These are phyloP conservation scores for Rhodotorula sphaerocarpa DNA, from an alignment of 768 basidiomycete genomes.

Conservation along the genomic window DNA sequence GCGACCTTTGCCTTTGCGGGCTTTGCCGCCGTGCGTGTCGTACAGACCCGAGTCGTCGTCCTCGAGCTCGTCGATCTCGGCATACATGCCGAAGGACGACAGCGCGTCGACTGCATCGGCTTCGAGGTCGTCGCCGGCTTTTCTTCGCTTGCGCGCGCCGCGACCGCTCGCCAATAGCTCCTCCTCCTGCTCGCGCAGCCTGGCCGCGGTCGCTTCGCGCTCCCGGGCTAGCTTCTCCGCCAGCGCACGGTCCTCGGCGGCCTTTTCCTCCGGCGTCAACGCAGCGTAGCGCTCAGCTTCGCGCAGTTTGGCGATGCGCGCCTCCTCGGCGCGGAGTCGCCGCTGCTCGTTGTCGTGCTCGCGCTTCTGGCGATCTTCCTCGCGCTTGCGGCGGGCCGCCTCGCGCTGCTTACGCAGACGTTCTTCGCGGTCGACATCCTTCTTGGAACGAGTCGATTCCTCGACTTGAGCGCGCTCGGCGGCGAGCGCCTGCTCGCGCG, in stretches of 20 bases:
- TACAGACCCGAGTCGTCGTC: slow-evolving; percentile 10
- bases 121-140: slow-evolving; percentile 9
- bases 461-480: neutral
- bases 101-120: slow-evolving; percentile 14
- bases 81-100: slow-evolving; percentile 12
- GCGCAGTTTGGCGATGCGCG: slow-evolving; percentile 22
- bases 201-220: slow-evolving; percentile 1
- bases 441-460: slow-evolving; percentile 9
- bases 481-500: slow-evolving; percentile 1
- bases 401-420: slow-evolving; percentile 32
- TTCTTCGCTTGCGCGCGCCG: slow-evolving; percentile 27
- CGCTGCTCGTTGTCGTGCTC: slow-evolving; percentile 30
- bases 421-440: slow-evolving; percentile 31
- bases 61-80: slow-evolving; percentile 28
- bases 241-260: slow-evolving; percentile 19
- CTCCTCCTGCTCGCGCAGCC: slow-evolving; percentile 14
- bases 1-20: slow-evolving; percentile 3
- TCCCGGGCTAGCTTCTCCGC: slow-evolving; percentile 18
- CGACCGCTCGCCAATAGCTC: slow-evolving; percentile 19
- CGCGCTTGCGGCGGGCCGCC: slow-evolving; percentile 27
- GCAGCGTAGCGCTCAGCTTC: slow-evolving; percentile 23
- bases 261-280: slow-evolving; percentile 31
- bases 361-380: slow-evolving; percentile 29
- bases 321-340: slow-evolving; percentile 22
- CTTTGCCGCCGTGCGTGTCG: neutral